Evolutionary conservation across 2,329 filamentous ascomycete genomes (phyloP), one percentile per base, ranked within the genome.

Genomic region (Didymella pomorum): DNA sequence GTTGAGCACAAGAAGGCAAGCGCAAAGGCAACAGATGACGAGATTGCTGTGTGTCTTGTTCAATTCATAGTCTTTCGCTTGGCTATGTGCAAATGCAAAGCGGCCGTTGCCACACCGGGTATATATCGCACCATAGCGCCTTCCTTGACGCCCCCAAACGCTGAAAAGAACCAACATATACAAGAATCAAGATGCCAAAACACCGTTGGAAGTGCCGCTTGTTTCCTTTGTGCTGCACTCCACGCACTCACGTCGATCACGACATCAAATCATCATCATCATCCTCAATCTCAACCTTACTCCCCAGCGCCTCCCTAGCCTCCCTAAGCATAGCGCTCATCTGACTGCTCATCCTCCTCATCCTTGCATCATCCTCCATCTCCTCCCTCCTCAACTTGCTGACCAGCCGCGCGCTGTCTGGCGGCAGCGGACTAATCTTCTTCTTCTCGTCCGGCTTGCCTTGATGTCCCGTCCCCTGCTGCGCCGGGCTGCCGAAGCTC

Each of bases 291-390:
- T 79, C 75, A 26, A 80, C 70, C 58, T 78, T 81, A 20, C 77
- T 80, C 7, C 81, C 93, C 18, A 99, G 79, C 1, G 95, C 95
- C 75, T 95, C 90, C 67, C 89, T 89, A 0, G 93, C 95, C 76
- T 98, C 89, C 2, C 88, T 84, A 53, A 99, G 96, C 90, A 99
- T 92, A 31, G 89, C 90, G 71, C 90, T 86, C 46, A 98, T 80
- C 67, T 90, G 87, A 46, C 86, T 83, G 72, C 95, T 96, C 77
- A 98, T 87, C 25, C 89, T 86, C 47, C 87, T 87, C 67, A 98
- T 89, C 51, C 89, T 88, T 42, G 88, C 86, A 67, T 98, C 93
- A 8, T 91, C 86, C 67, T 93, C 89, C 44, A 87, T 83, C 68
- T 97, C 92, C 57, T 91, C 90, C 49, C 86, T 86, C 23, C 87